Conservation (phyloP, 352 stramenopile species). For the Aphanomyces cochlioides region DNA sequence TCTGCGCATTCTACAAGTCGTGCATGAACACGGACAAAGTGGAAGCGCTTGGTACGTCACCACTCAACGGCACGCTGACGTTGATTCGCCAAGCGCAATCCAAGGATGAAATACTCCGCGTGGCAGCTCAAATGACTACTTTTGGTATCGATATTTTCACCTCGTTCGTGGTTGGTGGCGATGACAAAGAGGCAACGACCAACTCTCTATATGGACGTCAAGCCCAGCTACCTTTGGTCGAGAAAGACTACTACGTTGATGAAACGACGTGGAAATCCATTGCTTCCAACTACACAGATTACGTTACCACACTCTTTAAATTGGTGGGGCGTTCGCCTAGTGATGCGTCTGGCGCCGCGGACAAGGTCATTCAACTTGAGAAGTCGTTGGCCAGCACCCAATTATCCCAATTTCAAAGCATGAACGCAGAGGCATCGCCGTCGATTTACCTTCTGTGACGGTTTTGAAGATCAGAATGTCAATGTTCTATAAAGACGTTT, state of each 20-base stretch:
- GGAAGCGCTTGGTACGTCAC: constrained; percentile 36
- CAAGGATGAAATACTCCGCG: no score
- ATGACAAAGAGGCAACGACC: constrained; percentile 42
- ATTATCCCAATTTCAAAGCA: constrained; percentile 69
- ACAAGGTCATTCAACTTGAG: no score
- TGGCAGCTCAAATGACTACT: constrained; percentile 35
- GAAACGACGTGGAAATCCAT: constrained; percentile 49
- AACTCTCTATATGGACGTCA: constrained; percentile 50
- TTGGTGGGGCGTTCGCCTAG: no score
- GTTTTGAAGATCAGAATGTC: no score
- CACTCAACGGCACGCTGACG: constrained; percentile 44
- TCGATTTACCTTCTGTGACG: constrained; percentile 61
- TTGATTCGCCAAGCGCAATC: constrained; percentile 28
- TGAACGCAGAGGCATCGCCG: constrained; percentile 74
- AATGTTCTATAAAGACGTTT: no score
- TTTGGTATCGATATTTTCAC: constrained; percentile 57
- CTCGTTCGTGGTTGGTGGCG: constrained; percentile 40
- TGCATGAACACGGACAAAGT: constrained; percentile 51
- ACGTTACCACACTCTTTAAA: no score
- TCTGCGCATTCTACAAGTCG: constrained; percentile 54
- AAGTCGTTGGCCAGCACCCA: no score
- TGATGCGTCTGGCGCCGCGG: no score
- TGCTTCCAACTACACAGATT: constrained; percentile 47
- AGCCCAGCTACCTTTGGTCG: constrained; percentile 42
- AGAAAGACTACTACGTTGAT: constrained; percentile 32